phyloP scores from a whole-genome alignment of 2,329 filamentous ascomycete species.

The Beauveria sp. region DNA sequence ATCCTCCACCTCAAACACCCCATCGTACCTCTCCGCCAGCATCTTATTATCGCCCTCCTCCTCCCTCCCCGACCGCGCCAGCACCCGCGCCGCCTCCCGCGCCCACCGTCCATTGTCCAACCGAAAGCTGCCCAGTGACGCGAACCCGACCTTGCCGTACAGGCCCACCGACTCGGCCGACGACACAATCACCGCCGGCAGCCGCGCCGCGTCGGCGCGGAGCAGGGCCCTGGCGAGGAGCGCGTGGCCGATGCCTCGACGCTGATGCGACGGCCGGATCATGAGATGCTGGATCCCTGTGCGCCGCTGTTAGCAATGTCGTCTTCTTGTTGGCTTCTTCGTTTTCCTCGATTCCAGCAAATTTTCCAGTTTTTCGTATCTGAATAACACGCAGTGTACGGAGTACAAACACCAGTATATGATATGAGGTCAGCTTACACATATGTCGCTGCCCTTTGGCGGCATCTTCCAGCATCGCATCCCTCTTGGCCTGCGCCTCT shows the following conservation, averaged over 20 bases:
- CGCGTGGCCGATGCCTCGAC: slow-evolving; percentile 14
- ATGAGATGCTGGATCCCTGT: slow-evolving; percentile 18
- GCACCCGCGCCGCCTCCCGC: slow-evolving; percentile 10
- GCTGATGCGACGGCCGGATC: slow-evolving; percentile 17
- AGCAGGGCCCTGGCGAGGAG: slow-evolving; percentile 13
- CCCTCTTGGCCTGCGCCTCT: slow-evolving; percentile 15
- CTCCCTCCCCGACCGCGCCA: not conserved
- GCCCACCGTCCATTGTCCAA: slow-evolving; percentile 17
- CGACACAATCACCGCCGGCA: slow-evolving; percentile 15
- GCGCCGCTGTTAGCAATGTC: not conserved
- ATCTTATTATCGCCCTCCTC: not conserved
- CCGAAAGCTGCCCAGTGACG: slow-evolving; percentile 14
- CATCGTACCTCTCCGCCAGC: slow-evolving; percentile 13
- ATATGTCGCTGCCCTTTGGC: slow-evolving; percentile 14
- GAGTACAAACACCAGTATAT: not conserved
- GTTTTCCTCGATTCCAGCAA: not conserved
- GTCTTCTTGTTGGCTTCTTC: not conserved
- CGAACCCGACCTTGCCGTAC: slow-evolving; percentile 16
- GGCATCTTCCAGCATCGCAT: slow-evolving; percentile 15
- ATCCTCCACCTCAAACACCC: slow-evolving; percentile 15
- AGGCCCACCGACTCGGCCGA: slow-evolving; percentile 16
- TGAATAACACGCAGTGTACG: not conserved
- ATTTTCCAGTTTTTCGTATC: not conserved
- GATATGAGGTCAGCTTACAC: slow-evolving; percentile 11
- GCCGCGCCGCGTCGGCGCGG: slow-evolving; percentile 8